Evolutionary conservation across 345 rosid species (phyloP).

Genomic region (Boechera divaricarpa): DNA sequence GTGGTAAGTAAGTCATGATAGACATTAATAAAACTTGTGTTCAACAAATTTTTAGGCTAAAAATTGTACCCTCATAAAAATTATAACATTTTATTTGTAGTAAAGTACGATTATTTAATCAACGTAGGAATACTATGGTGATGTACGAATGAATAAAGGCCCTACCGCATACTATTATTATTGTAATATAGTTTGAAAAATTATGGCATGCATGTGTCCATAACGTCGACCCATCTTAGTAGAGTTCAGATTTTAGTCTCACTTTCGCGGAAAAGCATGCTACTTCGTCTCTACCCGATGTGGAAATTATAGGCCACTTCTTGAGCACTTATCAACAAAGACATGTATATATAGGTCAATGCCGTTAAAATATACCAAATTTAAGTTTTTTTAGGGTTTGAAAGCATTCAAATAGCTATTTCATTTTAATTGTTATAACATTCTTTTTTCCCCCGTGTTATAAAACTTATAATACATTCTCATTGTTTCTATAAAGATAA

Average conservation of each 20-base stretch:
- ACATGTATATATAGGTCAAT: background rate
- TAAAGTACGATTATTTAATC: conserved; percentile 27
- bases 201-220: conserved; percentile 41
- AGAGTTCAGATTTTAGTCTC: conserved; percentile 40
- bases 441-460: too few relatives aligned
- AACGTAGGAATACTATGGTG: conserved; percentile 37
- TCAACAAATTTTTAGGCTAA: background rate
- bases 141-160: conserved; percentile 44
- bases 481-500: background rate
- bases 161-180: conserved; percentile 36
- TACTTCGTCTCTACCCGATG: conserved; percentile 37
- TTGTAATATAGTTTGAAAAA: conserved; percentile 17
- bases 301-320: conserved; percentile 28
- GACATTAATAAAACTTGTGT: conserved; percentile 9
- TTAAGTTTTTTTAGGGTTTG: background rate
- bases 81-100: conserved; percentile 13
- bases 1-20: conserved; percentile 17
- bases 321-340: conserved; percentile 26
- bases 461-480: background rate
- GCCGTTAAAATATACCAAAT: background rate
- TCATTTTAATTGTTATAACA: background rate
- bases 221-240: conserved; percentile 45
- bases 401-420: conserved; percentile 3
- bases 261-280: conserved; percentile 49
- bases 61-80: conserved; percentile 4